Evolutionary conservation across 2,329 filamentous ascomycete genomes (phyloP).

Genomic region (Botrytis hyacinthi): DNA sequence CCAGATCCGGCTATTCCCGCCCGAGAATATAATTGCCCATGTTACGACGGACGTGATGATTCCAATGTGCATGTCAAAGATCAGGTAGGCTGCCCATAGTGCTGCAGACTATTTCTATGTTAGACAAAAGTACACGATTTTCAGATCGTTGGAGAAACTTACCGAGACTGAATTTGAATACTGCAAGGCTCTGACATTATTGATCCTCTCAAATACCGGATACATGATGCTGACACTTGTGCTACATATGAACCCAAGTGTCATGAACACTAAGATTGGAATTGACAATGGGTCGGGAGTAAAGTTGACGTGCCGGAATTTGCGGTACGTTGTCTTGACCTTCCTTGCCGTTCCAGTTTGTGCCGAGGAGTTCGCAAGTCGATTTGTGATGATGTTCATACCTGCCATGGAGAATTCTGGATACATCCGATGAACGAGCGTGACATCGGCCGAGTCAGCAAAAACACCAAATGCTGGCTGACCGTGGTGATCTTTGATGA

Average conservation of each 20-base stretch:
- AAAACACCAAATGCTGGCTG: constrained; percentile 27
- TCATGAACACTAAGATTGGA: background rate
- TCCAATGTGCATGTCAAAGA: constrained; percentile 36
- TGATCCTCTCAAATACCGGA: constrained; percentile 32
- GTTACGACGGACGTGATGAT: background rate
- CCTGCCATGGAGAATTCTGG: background rate
- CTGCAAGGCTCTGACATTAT: constrained; percentile 33
- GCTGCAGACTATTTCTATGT: constrained; percentile 25
- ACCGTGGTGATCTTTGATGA: constrained; percentile 23
- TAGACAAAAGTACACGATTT: background rate
- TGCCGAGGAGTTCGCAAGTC: constrained; percentile 29
- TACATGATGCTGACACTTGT: constrained; percentile 28
- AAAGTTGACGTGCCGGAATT: background rate
- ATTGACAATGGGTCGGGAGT: background rate
- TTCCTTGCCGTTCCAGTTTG: constrained; percentile 24
- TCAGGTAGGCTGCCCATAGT: constrained; percentile 33
- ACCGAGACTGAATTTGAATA: constrained; percentile 35
- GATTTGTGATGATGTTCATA: constrained; percentile 27
- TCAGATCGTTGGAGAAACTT: background rate
- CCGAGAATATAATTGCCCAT: background rate
- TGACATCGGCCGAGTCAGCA: constrained; percentile 25
- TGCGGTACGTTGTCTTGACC: constrained; percentile 16
- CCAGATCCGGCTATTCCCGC: background rate
- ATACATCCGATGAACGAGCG: constrained; percentile 24
- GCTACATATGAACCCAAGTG: background rate